phyloP scores from a whole-genome alignment of 164 flowering plant species.

The Vitis cinerea region DNA sequence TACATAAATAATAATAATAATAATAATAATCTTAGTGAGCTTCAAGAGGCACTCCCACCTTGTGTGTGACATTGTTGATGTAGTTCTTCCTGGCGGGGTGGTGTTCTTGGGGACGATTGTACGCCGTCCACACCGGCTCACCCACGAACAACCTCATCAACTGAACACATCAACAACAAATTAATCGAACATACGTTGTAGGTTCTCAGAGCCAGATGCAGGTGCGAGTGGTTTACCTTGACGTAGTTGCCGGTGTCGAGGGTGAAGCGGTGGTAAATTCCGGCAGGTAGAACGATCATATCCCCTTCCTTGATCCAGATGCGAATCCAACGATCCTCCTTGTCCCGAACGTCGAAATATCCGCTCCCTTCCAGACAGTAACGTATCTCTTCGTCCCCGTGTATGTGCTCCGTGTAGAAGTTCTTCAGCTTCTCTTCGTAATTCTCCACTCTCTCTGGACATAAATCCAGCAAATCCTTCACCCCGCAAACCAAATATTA shows the following conservation, averaged over 20 bases:
- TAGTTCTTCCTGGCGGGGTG: conserved; percentile 84
- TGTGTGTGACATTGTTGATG: conserved; percentile 31
- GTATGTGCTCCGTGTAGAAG: conserved; percentile 90
- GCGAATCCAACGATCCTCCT: conserved; percentile 87
- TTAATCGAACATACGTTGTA: not conserved
- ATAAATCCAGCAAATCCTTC: conserved; percentile 84
- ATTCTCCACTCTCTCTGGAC: conserved; percentile 80
- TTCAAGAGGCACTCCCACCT: conserved; percentile 37
- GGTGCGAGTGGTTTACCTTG: conserved; percentile 48
- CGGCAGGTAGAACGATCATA: conserved; percentile 85
- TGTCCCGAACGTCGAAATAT: conserved; percentile 86
- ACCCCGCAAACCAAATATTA: not conserved
- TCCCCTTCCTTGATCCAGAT: conserved; percentile 84
- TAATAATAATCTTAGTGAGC: conserved; percentile 42
- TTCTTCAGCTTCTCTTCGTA: conserved; percentile 86
- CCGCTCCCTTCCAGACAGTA: conserved; percentile 92
- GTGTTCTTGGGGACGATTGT: conserved; percentile 84
- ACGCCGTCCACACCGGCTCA: conserved; percentile 88
- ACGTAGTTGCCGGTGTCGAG: conserved; percentile 73
- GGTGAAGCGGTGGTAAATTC: conserved; percentile 96
- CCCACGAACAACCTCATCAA: conserved; percentile 91
- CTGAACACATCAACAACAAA: conserved; percentile 28
- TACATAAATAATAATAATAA: too few relatives aligned
- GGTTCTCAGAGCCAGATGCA: too few relatives aligned
- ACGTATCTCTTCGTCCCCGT: conserved; percentile 89